Evolutionary conservation across 2,329 filamentous ascomycete species (phyloP), one percentile per base, ranked within the genome.

Genomic region (Cytospora piceicola): DNA sequence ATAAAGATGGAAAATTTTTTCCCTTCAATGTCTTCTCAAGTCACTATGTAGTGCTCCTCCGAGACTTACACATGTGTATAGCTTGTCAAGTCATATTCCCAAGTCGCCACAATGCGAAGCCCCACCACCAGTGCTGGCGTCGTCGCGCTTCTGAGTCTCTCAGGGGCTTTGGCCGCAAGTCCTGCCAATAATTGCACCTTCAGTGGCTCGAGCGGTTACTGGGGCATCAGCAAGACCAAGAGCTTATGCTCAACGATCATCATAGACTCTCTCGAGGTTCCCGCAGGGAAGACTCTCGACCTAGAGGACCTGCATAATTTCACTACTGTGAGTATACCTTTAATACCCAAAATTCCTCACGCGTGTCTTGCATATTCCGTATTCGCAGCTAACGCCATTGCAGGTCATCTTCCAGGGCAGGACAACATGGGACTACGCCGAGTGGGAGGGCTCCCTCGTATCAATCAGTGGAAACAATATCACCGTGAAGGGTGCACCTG

Each of bases 341-440:
- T 12, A 14, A 15, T 1, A 9, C 17, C 4, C 24, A 71, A 58
- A 67, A 64, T 52, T 12, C 52, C 39, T 9, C 4, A 46, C n/a
- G 39, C 15, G 4, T 22, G 9, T 4, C 9, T n/a, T n/a, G n/a
- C n/a, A n/a, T 24, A 17, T 49, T 49, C n/a, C n/a, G 59, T 52
- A 15, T 46, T 63, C n/a, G 1, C 4, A 3, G 55, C 53, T 62
- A 20, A 62, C n/a, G 17, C 11, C 55, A 20, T 29, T 24, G 34
- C 17, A 80, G 76, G 81, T 90, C 68, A 85, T 83, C 70, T 91
- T 91, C 75, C 75, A 85, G 65, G 89, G 89, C 53, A 85, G 80
- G 17, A 91, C 88, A n/a, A 86, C 84, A 62, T 91, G 88, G 72
- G 88, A 81, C 24, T 90, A 89, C 77, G 79, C 85, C 68, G 84